phyloP scores from a whole-genome alignment of 1,284 basidiomycete species.

The Porodaedalea pini region DNA sequence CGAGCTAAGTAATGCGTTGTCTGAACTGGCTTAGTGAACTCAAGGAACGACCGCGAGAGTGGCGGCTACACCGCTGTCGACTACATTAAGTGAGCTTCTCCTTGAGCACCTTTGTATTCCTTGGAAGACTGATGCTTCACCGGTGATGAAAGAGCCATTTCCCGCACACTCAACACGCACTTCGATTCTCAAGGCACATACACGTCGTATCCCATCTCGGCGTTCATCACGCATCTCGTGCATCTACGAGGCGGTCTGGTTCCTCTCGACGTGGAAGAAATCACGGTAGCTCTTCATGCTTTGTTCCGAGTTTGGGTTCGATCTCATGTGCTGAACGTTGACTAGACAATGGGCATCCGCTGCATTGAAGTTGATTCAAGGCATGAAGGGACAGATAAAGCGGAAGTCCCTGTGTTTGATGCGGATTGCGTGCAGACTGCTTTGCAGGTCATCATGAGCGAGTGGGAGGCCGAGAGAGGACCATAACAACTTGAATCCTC shows the following conservation, averaged over 20 bases:
- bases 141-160: slow-evolving; percentile 55
- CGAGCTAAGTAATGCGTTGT: not conserved
- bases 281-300: slow-evolving; percentile 51
- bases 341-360: slow-evolving; percentile 57
- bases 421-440: slow-evolving; percentile 46
- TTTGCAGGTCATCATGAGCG: slow-evolving; percentile 43
- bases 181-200: slow-evolving; percentile 50
- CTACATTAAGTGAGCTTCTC: slow-evolving; percentile 63
- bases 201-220: slow-evolving; percentile 63
- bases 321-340: slow-evolving; percentile 13
- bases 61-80: slow-evolving; percentile 80
- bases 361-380: slow-evolving; percentile 43
- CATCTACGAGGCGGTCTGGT: slow-evolving; percentile 66
- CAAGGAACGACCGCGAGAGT: slow-evolving; percentile 89
- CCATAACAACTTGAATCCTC: not conserved
- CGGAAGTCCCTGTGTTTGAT: slow-evolving; percentile 44
- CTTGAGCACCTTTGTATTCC: slow-evolving; percentile 18
- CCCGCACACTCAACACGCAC: slow-evolving; percentile 63
- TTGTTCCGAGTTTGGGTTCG: not conserved
- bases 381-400: slow-evolving; percentile 23
- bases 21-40: slow-evolving; percentile 62
- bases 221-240: slow-evolving; percentile 82
- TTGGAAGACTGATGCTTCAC: slow-evolving; percentile 16
- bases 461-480: slow-evolving; percentile 23
- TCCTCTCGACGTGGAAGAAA: slow-evolving; percentile 52